Conservation (phyloP, 495 filamentous ascomycete species). For the Neurospora sp. region DNA sequence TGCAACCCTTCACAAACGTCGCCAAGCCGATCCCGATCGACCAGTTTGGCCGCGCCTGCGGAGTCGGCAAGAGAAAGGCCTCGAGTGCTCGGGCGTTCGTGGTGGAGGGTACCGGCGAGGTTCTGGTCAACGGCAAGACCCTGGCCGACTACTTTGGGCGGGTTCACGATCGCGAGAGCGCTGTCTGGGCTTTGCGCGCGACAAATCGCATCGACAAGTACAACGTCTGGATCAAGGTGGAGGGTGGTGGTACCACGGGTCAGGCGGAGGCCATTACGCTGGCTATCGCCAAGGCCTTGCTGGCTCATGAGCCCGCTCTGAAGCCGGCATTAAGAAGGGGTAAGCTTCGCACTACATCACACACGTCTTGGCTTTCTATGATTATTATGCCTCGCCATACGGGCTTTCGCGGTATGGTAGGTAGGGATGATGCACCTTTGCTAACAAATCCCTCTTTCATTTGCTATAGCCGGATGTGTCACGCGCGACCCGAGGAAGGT, state of each 20-base stretch:
- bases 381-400: not conserved
- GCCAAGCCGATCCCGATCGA: slow-evolving; percentile 53
- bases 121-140: slow-evolving; percentile 78
- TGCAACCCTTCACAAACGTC: slow-evolving; percentile 56
- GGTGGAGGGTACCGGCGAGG: slow-evolving; percentile 85
- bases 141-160: slow-evolving; percentile 71
- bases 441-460: not conserved
- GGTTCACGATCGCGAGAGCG: slow-evolving; percentile 90
- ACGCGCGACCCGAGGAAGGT: slow-evolving; percentile 86
- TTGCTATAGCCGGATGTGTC: slow-evolving; percentile 66
- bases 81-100: slow-evolving; percentile 74
- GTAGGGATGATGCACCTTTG: not conserved
- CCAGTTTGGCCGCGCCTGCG: slow-evolving; percentile 61
- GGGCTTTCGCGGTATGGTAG: not conserved
- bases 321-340: slow-evolving; percentile 82
- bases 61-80: slow-evolving; percentile 74
- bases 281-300: slow-evolving; percentile 77
- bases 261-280: slow-evolving; percentile 93
- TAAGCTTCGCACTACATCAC: slow-evolving; percentile 37
- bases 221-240: slow-evolving; percentile 81
- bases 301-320: slow-evolving; percentile 82
- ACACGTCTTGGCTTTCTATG: not conserved
- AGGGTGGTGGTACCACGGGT: slow-evolving; percentile 82
- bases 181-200: slow-evolving; percentile 75
- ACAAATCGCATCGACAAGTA: slow-evolving; percentile 88